phyloP scores from a whole-genome alignment of 1,284 basidiomycete species.

The Boletus austroedulis region DNA sequence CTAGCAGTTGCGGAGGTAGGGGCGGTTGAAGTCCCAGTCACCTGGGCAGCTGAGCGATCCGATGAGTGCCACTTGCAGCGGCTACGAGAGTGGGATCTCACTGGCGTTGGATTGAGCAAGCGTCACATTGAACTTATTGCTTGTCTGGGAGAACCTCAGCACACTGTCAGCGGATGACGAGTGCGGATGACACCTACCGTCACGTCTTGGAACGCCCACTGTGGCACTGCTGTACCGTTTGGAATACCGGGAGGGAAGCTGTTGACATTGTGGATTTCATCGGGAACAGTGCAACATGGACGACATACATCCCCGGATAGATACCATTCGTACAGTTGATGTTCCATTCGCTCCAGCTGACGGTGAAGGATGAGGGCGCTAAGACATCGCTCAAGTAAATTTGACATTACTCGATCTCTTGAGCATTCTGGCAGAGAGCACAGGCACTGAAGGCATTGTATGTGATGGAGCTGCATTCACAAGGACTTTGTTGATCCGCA shows the following conservation, averaged over 20 bases:
- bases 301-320: conserved; percentile 21
- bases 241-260: conserved; percentile 28
- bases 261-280: conserved; percentile 4
- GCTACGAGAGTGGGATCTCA: no score
- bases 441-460: conserved; percentile 38
- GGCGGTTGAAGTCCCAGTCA: no score
- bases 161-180: neutral
- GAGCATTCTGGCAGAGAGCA: conserved; percentile 32
- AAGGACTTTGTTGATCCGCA: conserved; percentile 16
- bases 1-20: no score
- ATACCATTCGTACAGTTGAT: conserved; percentile 24
- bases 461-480: conserved; percentile 36
- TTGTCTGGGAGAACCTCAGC: conserved; percentile 15
- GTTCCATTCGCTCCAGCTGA: conserved; percentile 33
- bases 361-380: neutral
- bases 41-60: no score
- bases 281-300: neutral
- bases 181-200: conserved; percentile 18
- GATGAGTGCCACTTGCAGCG: no score
- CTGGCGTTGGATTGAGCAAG: no score
- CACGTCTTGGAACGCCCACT: conserved; percentile 36
- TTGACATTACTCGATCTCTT: no score
- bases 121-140: conserved; percentile 17
- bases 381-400: neutral
- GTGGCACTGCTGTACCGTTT: conserved; percentile 28